Evolutionary conservation across 129 eudicot species (phyloP).

Genomic region (Silybum marianum): DNA sequence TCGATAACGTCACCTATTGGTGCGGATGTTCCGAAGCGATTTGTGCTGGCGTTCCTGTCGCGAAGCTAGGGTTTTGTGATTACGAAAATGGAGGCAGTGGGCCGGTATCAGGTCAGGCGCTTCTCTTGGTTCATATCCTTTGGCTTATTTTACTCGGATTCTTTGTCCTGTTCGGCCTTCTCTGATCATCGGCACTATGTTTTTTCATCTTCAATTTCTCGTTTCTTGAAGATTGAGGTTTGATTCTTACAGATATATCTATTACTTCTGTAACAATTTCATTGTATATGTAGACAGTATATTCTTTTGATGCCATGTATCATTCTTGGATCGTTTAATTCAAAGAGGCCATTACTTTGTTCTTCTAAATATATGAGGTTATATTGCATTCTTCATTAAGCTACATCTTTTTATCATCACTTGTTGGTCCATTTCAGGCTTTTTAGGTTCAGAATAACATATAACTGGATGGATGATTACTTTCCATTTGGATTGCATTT

Average conservation of each 20-base stretch:
- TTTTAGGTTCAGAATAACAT: background rate
- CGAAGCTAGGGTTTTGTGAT: conserved; percentile 67
- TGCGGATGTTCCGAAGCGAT: conserved; percentile 81
- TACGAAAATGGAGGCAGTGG: conserved; percentile 65
- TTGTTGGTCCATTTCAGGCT: background rate
- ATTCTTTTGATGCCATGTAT: conserved; percentile 23
- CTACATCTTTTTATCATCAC: background rate
- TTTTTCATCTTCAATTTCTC: background rate
- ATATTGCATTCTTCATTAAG: background rate
- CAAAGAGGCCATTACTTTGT: conserved; percentile 2
- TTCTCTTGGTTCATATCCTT: conserved; percentile 71
- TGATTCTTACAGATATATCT: background rate
- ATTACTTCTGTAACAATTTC: conserved; percentile 1
- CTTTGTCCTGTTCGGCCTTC: conserved; percentile 59
- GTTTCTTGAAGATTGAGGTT: conserved; percentile 9
- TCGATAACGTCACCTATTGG: conserved; percentile 76
- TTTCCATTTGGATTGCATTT: background rate
- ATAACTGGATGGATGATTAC: background rate
- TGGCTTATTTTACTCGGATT: conserved; percentile 81
- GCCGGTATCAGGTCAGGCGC: conserved; percentile 74
- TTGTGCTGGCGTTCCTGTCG: conserved; percentile 69
- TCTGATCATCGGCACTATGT: conserved; percentile 18
- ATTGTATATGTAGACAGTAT: conserved; percentile 27
- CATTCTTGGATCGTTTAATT: conserved; percentile 18
- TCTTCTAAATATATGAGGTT: background rate